These are phyloP conservation scores for Colletotrichum cuscutae DNA, from an alignment of 2,329 filamentous ascomycete species.

Conservation along the genomic window DNA sequence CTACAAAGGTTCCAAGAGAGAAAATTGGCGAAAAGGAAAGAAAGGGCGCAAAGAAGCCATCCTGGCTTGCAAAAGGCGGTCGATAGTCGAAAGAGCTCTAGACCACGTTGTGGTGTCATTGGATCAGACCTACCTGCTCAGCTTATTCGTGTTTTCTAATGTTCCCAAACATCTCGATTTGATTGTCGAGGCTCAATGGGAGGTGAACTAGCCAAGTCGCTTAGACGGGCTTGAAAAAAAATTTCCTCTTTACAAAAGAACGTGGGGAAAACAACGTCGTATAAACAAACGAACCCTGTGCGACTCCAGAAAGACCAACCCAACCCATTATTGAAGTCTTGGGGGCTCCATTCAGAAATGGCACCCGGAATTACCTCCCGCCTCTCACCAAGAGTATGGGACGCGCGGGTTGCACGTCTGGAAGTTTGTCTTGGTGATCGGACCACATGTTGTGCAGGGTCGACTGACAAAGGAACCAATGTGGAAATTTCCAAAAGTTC, in stretches of 20 bases:
- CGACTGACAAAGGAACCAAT: constrained; percentile 5
- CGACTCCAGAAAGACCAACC: not conserved
- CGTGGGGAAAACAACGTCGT: not conserved
- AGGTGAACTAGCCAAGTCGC: not conserved
- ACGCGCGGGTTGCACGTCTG: not conserved
- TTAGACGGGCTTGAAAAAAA: not conserved
- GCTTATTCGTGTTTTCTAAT: not conserved
- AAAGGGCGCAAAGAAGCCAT: not conserved
- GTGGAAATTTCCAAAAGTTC: constrained; percentile 28
- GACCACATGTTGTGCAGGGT: not conserved
- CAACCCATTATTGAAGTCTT: not conserved
- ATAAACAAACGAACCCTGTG: not conserved
- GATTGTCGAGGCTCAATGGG: not conserved
- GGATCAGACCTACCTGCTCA: not conserved
- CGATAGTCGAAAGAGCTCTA: not conserved
- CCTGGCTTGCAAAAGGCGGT: not conserved
- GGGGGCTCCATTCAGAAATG: not conserved
- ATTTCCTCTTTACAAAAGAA: not conserved
- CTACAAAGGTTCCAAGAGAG: not conserved
- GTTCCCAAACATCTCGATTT: not conserved
- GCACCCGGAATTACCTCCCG: not conserved
- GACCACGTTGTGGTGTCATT: not conserved
- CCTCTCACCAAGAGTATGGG: not conserved
- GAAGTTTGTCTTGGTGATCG: not conserved
- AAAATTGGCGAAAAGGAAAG: not conserved